Evolutionary conservation across 495 filamentous ascomycete genomes (phyloP), one percentile per base, ranked within the genome.

Genomic region (Penicillium manginii): DNA sequence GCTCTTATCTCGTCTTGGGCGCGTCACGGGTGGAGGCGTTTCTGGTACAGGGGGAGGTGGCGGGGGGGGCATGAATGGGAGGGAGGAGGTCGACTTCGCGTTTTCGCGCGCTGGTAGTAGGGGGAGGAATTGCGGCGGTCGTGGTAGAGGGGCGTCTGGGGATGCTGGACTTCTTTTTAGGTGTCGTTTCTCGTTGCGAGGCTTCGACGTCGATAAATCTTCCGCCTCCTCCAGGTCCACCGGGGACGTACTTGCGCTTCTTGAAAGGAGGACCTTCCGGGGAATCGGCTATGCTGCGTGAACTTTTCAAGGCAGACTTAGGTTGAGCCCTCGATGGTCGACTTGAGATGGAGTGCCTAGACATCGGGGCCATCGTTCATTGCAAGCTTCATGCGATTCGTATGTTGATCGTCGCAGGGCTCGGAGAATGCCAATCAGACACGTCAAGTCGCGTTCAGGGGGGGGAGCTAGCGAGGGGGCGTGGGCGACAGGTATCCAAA

Each of bases 161-260:
- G n/a, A 67, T 62, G 50, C 55, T 62, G 31, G 68, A 62, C 52
- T 57, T 66, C 51, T 63, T 62, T 31, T 54, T 58, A 1, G 69
- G 61, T 33, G 56, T 52, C 15, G 62, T 63, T 50, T 72, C 67
- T 81, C 3, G 26, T 29, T 59, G 76, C 19, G 58, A 42, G 73
- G 54, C 83, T 54, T 86, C 82, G 18, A 83, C 78, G 46, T 92
- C 88, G 29, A 90, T 78, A 62, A 90, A 92, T 59, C 91, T 78
- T 22, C 89, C 89, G 55, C 89, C 88, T 55, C 90, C 91, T n/a
- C 89, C 88, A 33, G 89, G 87, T 23, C 90, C 90, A 56, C 88
- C 89, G 42, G 91, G 89, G 32, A 92, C 80, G 68, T 92, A 93
- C 62, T 76, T 83, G 61, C 80, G 74, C 61, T 79, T 84, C 66